Evolutionary conservation across 208 protist species (phyloP), one percentile per base, ranked within the genome.

Genomic region (Wallacemonas sp.): DNA sequence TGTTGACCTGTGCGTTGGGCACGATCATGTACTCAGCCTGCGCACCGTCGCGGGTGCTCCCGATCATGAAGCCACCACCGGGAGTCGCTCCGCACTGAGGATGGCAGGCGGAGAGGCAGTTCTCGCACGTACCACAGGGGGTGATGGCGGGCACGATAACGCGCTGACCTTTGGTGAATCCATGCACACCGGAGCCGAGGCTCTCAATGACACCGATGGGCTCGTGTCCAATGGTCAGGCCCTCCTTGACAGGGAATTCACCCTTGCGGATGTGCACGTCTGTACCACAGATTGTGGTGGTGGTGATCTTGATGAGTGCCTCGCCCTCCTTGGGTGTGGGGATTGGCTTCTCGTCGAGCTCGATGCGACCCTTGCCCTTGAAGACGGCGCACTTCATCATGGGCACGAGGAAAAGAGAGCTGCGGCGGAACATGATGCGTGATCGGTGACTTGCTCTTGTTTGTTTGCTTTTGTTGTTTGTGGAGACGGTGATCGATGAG

Each of bases 261-360:
- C 71, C 71, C 52, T 70, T 71, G 33, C 63, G 38, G 60, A 77
- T 66, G 52, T 77, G 71, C 24, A 77, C 53, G 21, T 77, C 71
- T 0, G 63, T 77, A 38, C 71, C 71, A 53, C 71, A 77, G 65
- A 77, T 77, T 24, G 71, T 77, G 27, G 71, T 77, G 27, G 71
- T 77, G 34, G 71, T 77, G 48, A 77, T 77, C 39, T 71, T 55
- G 57, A 77, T 77, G 48, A 77, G 65, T 6, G 71, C 71, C 58
- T 77, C 54, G 22, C 57, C 63, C 15, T 15, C n/a, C 44, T 66
- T 58, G 36, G 71, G 71, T n/a, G 42, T 32, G 12, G 71, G 71
- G 17, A 77, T 48, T 12, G 71, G 71, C 57, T 71, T 71, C 54
- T 77, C 64, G 39, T 59, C 65, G 36, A 77, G 45, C 22, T 44